Conservation (phyloP, 1,284 basidiomycete species). For the Cutaneotrichosporon arboriforme region DNA sequence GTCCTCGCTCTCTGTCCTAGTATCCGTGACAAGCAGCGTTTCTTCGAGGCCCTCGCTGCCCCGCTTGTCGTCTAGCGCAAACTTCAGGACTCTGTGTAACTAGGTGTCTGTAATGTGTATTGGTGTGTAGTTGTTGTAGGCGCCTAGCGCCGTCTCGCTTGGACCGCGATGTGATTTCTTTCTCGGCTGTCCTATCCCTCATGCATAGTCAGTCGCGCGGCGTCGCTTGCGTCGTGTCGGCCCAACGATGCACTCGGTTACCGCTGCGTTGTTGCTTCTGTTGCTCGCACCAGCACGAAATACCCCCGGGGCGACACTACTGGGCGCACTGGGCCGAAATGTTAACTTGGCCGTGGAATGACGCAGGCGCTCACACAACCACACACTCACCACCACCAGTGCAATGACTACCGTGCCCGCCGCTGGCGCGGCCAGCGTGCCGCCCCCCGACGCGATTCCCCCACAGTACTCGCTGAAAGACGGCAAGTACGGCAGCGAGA, state of each 20-base stretch:
- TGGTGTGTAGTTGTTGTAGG: background rate
- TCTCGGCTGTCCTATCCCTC: background rate
- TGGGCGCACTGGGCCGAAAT: too few species aligned
- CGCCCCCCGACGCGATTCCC: background rate
- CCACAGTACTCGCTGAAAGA: constrained; percentile 17
- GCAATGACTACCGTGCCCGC: background rate
- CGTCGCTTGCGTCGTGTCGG: too few species aligned
- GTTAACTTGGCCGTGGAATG: too few species aligned
- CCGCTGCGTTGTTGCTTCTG: too few species aligned
- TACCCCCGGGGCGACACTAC: too few species aligned
- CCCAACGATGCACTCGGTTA: too few species aligned
- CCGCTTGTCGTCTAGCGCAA: background rate
- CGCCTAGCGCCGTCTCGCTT: background rate
- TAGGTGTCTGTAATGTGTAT: background rate
- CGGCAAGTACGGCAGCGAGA: constrained; percentile 26
- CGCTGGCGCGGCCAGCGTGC: background rate
- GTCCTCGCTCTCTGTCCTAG: constrained; percentile 22
- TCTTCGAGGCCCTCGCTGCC: constrained; percentile 16
- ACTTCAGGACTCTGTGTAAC: background rate
- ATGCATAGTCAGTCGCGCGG: too few species aligned
- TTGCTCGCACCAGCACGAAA: too few species aligned
- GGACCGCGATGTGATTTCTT: too few species aligned
- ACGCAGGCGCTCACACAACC: background rate
- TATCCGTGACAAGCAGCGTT: constrained; percentile 16
- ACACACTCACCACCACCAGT: background rate